These are phyloP conservation scores for Canna indica DNA, from an alignment of 176 grass and related monocot species.

Conservation along the genomic window DNA sequence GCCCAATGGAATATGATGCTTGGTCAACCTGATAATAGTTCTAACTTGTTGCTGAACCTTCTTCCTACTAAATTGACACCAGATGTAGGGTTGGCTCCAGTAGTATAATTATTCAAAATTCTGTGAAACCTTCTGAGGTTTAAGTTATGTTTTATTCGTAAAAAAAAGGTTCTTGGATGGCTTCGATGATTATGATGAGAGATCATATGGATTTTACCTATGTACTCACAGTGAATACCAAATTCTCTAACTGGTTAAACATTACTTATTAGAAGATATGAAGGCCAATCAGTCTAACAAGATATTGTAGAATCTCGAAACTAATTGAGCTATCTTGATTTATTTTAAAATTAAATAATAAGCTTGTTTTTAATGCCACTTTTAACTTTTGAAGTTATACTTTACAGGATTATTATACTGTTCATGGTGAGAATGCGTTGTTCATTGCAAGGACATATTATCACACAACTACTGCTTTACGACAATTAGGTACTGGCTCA, in stretches of 20 bases:
- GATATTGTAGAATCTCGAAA: neutral
- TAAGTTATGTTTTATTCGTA: neutral
- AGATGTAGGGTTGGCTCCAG: neutral
- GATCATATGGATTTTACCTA: no score
- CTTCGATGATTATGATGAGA: neutral
- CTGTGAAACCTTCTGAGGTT: neutral
- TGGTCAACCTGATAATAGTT: no score
- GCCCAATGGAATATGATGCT: no score
- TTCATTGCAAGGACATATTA: conserved; percentile 93
- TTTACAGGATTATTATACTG: conserved; percentile 89
- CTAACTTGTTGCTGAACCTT: neutral
- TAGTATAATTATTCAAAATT: neutral
- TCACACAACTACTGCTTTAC: conserved; percentile 75
- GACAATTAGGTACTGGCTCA: conserved; percentile 59
- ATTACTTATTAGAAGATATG: neutral
- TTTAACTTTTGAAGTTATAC: neutral
- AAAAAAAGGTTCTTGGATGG: neutral
- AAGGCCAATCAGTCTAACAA: neutral
- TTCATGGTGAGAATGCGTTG: conserved; percentile 79
- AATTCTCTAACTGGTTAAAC: neutral
- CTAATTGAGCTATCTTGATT: neutral
- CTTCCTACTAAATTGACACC: neutral
- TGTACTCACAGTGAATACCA: neutral
- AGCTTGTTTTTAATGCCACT: neutral
- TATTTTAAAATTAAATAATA: neutral